Conservation (phyloP, 371 early-diverging fungal genomes). For the Syncephalastrum sp. region DNA sequence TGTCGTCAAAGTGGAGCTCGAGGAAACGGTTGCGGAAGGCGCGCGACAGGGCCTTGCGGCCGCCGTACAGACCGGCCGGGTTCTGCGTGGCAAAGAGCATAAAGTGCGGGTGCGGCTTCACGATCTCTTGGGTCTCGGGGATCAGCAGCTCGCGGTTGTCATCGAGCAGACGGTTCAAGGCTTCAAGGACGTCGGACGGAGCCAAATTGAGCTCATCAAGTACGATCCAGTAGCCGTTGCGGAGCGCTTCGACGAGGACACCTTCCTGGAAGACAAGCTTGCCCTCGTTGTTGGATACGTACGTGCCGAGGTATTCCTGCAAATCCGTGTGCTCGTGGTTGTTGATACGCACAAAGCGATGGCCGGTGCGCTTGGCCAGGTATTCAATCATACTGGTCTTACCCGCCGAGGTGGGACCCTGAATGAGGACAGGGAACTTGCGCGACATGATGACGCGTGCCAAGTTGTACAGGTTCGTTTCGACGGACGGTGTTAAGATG, state of each 20-base stretch:
- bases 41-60: slow-evolving; percentile 97
- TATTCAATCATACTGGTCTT: slow-evolving; percentile 99
- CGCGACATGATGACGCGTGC: slow-evolving; percentile 91
- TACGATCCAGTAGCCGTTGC: slow-evolving; percentile 99
- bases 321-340: slow-evolving; percentile 99
- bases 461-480: slow-evolving; percentile 81
- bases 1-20: slow-evolving; percentile 94
- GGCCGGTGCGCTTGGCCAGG: slow-evolving; percentile 91
- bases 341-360: slow-evolving; percentile 98
- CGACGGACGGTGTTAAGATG: slow-evolving; percentile 89
- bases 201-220: slow-evolving; percentile 99
- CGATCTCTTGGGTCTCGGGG: slow-evolving; percentile 95
- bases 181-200: slow-evolving; percentile 99
- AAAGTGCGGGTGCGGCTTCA: slow-evolving; percentile 96
- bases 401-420: slow-evolving; percentile 99
- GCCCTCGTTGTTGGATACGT: slow-evolving; percentile 80
- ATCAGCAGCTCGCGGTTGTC: slow-evolving; percentile 98
- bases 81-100: slow-evolving; percentile 99
- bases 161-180: slow-evolving; percentile 98
- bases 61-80: slow-evolving; percentile 98
- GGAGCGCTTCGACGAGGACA: slow-evolving; percentile 93
- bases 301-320: slow-evolving; percentile 98
- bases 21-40: slow-evolving; percentile 99
- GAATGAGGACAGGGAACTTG: slow-evolving; percentile 97
- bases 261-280: slow-evolving; percentile 96